Evolutionary conservation across 2,329 filamentous ascomycete species (phyloP).

Genomic region (Colletotrichum zoysiae): DNA sequence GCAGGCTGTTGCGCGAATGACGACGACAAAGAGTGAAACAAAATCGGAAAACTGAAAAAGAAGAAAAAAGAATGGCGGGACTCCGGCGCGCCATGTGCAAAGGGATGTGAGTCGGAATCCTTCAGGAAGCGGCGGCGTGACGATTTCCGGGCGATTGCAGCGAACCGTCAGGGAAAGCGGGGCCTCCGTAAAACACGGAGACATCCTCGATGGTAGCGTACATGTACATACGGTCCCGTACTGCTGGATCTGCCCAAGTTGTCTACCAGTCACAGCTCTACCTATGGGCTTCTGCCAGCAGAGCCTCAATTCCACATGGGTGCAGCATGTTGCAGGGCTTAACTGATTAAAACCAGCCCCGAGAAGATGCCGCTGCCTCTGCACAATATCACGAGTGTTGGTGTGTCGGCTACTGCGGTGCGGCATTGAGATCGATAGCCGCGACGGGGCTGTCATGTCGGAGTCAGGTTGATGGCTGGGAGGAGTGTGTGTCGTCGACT

Average conservation of each 20-base stretch:
- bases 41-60: neutral
- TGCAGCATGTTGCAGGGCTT: neutral
- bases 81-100: neutral
- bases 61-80: slow-evolving; percentile 13
- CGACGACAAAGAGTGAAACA: neutral
- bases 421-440: slow-evolving; percentile 8
- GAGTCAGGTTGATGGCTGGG: neutral
- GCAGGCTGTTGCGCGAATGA: slow-evolving; percentile 4
- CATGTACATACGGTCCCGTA: slow-evolving; percentile 32
- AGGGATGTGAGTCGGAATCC: slow-evolving; percentile 15
- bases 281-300: slow-evolving; percentile 1
- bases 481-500: slow-evolving; percentile 16
- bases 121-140: slow-evolving; percentile 27
- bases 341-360: neutral
- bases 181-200: slow-evolving; percentile 36
- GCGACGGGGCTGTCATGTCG: neutral
- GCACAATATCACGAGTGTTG: neutral
- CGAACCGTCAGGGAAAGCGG: slow-evolving; percentile 25
- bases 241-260: neutral
- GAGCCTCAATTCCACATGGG: slow-evolving; percentile 9
- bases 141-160: slow-evolving; percentile 30
- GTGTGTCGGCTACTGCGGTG: neutral
- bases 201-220: neutral
- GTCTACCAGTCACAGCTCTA: neutral
- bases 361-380: neutral